phyloP scores from a whole-genome alignment of 345 rosid genomes.

The Rhodomyrtus tomentosa region DNA sequence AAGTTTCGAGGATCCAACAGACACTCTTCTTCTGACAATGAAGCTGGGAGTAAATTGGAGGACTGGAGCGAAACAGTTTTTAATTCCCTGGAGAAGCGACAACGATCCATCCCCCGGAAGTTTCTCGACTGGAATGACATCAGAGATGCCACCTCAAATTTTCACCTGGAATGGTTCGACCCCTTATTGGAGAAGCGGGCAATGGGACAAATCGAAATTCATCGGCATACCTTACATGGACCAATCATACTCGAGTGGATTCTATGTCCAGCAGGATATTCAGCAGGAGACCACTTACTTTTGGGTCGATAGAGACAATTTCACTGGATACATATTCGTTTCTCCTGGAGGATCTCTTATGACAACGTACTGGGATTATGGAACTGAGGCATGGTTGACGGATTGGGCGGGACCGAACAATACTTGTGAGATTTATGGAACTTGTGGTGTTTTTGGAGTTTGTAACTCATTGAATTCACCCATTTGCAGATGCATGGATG shows the following conservation, averaged over 20 bases:
- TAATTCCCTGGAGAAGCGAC: slow-evolving; percentile 17
- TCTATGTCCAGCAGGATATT: not conserved
- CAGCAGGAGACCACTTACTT: not conserved
- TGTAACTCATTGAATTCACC: slow-evolving; percentile 1
- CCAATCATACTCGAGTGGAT: not conserved
- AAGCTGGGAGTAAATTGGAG: slow-evolving; percentile 13
- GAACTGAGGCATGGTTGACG: not conserved
- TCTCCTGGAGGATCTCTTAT: slow-evolving; percentile 3
- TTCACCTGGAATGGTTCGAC: slow-evolving; percentile 2
- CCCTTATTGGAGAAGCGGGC: slow-evolving; percentile 2
- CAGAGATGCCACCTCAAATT: slow-evolving; percentile 14
- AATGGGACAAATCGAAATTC: slow-evolving; percentile 2
- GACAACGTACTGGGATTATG: slow-evolving; percentile 4
- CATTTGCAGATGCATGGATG: slow-evolving; percentile 13
- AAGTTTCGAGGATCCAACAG: slow-evolving; percentile 22
- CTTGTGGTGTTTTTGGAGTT: slow-evolving; percentile 15
- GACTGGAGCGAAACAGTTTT: not conserved
- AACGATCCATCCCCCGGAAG: slow-evolving; percentile 23
- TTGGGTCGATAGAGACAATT: not conserved
- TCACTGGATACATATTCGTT: not conserved
- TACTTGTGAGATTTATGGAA: slow-evolving; percentile 7
- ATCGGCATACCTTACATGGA: not conserved
- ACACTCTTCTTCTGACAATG: slow-evolving; percentile 24
- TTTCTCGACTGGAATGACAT: slow-evolving; percentile 2
- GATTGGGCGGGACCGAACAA: slow-evolving; percentile 2